phyloP scores from a whole-genome alignment of 257 asterid genomes.

The Phtheirospermum japonicum region DNA sequence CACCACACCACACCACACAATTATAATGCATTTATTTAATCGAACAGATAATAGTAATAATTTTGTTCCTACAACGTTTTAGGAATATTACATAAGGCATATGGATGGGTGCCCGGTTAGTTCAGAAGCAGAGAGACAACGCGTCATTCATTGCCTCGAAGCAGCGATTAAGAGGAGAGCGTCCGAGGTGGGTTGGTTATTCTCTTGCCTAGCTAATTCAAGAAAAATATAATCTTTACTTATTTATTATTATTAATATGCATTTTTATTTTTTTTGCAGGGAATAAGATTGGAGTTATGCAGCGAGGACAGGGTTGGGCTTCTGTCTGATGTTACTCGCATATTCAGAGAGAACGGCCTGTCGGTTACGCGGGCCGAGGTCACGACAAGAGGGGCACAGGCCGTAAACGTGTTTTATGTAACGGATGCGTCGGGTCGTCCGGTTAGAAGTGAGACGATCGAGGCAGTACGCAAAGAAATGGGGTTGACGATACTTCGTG shows the following conservation, averaged over 20 bases:
- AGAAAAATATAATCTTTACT: not conserved
- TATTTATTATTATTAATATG: no score
- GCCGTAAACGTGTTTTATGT: constrained; percentile 48
- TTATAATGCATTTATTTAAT: not conserved
- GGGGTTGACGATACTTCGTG: constrained; percentile 41
- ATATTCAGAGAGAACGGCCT: constrained; percentile 54
- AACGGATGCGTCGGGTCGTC: constrained; percentile 44
- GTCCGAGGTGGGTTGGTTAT: constrained; percentile 55
- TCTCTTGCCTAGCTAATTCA: constrained; percentile 27
- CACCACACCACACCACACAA: not conserved
- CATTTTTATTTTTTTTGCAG: constrained; percentile 19
- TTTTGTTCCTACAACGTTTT: not conserved
- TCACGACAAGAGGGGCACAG: constrained; percentile 40
- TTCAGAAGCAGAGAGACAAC: constrained; percentile 49
- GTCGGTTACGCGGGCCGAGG: constrained; percentile 49
- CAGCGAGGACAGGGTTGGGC: constrained; percentile 45
- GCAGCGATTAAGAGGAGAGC: constrained; percentile 53
- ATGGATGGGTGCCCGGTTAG: constrained; percentile 48
- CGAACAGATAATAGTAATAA: constrained; percentile 29
- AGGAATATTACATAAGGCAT: constrained; percentile 60
- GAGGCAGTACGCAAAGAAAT: constrained; percentile 44
- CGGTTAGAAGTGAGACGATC: constrained; percentile 36
- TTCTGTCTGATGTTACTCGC: constrained; percentile 49
- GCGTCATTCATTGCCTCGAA: constrained; percentile 50
- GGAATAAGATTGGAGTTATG: constrained; percentile 48